These are phyloP conservation scores for Triglochin maritima DNA, from an alignment of 106 monocot species.

Conservation along the genomic window DNA sequence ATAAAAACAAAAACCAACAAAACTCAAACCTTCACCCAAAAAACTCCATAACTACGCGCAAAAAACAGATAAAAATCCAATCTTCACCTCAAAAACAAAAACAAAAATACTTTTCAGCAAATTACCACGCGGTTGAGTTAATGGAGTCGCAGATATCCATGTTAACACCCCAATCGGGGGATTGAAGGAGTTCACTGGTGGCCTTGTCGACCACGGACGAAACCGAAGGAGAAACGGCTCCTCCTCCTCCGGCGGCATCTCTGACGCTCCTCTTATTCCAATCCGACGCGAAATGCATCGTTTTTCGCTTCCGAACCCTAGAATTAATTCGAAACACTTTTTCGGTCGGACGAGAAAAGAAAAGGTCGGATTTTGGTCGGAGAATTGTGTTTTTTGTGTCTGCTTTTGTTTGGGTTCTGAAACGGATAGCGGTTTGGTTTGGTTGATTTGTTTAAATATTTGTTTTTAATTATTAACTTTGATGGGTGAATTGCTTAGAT, in stretches of 20 bases:
- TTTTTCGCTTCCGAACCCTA: neutral
- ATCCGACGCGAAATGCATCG: neutral
- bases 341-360: no score
- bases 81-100: no score
- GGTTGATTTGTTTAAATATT: no score
- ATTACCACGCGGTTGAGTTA: conserved; percentile 47
- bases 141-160: conserved; percentile 76
- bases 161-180: conserved; percentile 72
- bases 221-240: conserved; percentile 21
- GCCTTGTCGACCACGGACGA: conserved; percentile 68
- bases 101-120: no score
- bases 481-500: no score
- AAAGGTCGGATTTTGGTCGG: no score
- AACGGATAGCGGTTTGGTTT: no score
- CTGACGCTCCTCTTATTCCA: neutral
- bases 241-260: conserved; percentile 1
- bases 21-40: neutral
- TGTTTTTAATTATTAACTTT: no score
- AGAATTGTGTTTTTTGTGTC: no score
- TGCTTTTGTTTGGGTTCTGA: no score
- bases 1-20: neutral
- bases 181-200: conserved; percentile 67
- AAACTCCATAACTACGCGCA: neutral
- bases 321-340: no score
- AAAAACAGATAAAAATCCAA: neutral